phyloP scores from a whole-genome alignment of 495 filamentous ascomycete species.

The Hypomontagnella monticulosa region DNA sequence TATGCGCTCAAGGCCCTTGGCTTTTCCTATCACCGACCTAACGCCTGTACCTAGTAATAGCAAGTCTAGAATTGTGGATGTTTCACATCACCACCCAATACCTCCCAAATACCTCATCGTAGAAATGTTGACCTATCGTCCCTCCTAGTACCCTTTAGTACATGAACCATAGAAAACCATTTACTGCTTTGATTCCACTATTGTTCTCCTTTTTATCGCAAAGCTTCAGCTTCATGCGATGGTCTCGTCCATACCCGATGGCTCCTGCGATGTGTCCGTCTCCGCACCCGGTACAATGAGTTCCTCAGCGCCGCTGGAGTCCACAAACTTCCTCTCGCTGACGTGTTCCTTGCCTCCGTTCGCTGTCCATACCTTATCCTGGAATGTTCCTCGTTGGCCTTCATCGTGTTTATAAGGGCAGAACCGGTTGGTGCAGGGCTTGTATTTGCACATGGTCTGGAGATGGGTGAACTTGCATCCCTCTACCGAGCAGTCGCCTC shows the following conservation, averaged over 20 bases:
- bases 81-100: conserved; percentile 11
- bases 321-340: conserved; percentile 92
- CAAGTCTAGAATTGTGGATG: conserved; percentile 28
- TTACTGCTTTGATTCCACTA: not conserved
- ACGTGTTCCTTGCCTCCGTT: conserved; percentile 70
- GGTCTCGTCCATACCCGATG: conserved; percentile 19
- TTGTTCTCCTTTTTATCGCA: conserved; percentile 5
- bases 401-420: conserved; percentile 94
- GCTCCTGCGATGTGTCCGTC: conserved; percentile 35
- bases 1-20: conserved; percentile 36
- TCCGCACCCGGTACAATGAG: conserved; percentile 74
- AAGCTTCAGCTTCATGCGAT: conserved; percentile 20
- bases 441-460: conserved; percentile 85
- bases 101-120: conserved; percentile 4
- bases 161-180: conserved; percentile 6
- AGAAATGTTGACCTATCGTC: conserved; percentile 6
- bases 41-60: conserved; percentile 34
- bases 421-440: conserved; percentile 83
- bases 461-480: conserved; percentile 92
- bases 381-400: conserved; percentile 81
- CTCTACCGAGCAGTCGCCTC: conserved; percentile 83
- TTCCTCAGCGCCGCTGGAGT: conserved; percentile 74
- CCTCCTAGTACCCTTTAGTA: conserved; percentile 1
- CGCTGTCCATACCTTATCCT: conserved; percentile 91
- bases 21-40: conserved; percentile 38